Evolutionary conservation across 139 green algal species (phyloP), one percentile per base, ranked within the genome.

Genomic region (Chara braunii): DNA sequence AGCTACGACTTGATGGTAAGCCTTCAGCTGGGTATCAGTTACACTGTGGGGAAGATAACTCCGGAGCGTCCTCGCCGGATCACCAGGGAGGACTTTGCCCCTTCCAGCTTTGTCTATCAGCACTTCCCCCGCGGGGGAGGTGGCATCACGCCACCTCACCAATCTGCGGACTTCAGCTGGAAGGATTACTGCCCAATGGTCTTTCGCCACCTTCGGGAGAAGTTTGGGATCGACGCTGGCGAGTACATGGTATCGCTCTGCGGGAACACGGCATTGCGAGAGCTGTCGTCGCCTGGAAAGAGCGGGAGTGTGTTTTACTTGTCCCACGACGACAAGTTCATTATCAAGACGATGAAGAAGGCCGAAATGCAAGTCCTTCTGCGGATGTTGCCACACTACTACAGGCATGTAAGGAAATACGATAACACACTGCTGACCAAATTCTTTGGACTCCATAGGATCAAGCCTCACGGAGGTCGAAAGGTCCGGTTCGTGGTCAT

Each of bases 401-500:
- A 84, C 45, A 52, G 56, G 23, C 86, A 95, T 73, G 84, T 95
- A 68, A 43, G 62, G 48, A 33, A 64, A n/a, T 53, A 88, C 64
- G 69, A 74, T 1, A 42, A 87, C 55, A 88, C 85, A 5, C 78
- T 96, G 33, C 77, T 95, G 37, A 89, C 87, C 32, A 90, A 90
- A 74, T 96, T 95, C 72, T 95, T 87, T 55, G 89, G 89, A 34
- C 75, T 96, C 43, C 80, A 94, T 67, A 78, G 85, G 24, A 69
- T 94, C n/a, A n/a, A n/a, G n/a, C n/a, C n/a, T n/a, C n/a, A n/a
- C n/a, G n/a, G n/a, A n/a, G n/a, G n/a, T n/a, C n/a, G n/a, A n/a
- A n/a, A n/a, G n/a, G n/a, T 72, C 3, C 84, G 92, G 1, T 94
- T 98, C 66, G 74, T 97, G 32, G 89, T 98, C 0, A 97, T 98